Evolutionary conservation across 2,329 filamentous ascomycete species (phyloP).

Genomic region (Didymosphaeria variabile): DNA sequence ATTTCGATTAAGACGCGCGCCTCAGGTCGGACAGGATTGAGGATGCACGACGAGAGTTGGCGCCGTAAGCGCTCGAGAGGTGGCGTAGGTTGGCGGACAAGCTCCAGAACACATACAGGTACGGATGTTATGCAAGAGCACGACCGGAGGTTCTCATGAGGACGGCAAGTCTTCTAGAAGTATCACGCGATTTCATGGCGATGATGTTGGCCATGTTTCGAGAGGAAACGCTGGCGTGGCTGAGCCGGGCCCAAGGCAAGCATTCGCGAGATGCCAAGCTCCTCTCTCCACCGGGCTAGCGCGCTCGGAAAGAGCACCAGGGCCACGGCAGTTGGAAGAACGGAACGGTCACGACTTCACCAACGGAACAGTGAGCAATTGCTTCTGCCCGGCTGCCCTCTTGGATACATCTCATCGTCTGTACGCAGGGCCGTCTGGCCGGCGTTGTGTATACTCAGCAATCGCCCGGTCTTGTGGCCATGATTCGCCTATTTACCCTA

Average conservation of each 20-base stretch:
- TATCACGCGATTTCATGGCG: slow-evolving; percentile 8
- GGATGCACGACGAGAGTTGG: neutral
- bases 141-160: neutral
- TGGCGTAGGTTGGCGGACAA: neutral
- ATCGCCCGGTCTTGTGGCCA: neutral
- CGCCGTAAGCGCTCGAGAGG: neutral
- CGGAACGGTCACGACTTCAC: neutral
- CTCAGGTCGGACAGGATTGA: neutral
- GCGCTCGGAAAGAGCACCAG: neutral
- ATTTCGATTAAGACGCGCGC: slow-evolving; percentile 4
- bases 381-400: neutral
- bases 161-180: neutral
- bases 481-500: neutral
- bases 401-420: neutral
- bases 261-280: neutral
- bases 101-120: neutral
- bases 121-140: too few species aligned
- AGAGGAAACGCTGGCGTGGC: slow-evolving; percentile 13
- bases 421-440: neutral
- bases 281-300: neutral
- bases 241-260: neutral
- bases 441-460: neutral
- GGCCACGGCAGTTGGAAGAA: neutral
- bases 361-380: neutral
- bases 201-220: slow-evolving; percentile 8